A percentile compares a stretch with the other conserved stretches of the same genome.
Conservation (phyloP, 176 grass and related monocot species). For the Musa beccarii region DNA sequence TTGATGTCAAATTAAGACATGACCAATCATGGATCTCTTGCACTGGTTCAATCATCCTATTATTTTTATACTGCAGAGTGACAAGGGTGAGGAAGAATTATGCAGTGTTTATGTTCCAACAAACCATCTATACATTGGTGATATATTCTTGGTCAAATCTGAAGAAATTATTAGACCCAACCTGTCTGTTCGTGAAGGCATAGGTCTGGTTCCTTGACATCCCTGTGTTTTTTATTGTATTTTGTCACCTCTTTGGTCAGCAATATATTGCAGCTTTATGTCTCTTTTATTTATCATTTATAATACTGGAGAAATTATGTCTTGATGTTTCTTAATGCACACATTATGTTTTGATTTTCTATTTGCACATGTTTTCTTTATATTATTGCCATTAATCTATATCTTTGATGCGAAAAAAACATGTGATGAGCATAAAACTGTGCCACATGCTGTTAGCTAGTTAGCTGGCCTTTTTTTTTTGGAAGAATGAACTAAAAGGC, state of each 20-base stretch:
- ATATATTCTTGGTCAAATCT: constrained; percentile 93
- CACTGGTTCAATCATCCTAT: not conserved
- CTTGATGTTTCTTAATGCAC: too few relatives aligned
- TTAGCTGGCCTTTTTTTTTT: too few relatives aligned
- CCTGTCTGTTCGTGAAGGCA: constrained; percentile 91
- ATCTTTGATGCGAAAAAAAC: too few relatives aligned
- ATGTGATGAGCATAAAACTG: too few relatives aligned
- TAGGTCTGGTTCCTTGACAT: constrained; percentile 39
- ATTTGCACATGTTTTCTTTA: too few relatives aligned
- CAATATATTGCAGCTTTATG: not conserved
- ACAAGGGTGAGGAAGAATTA: constrained; percentile 90
- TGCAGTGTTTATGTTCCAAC: constrained; percentile 98
- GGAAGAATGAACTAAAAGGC: too few relatives aligned
- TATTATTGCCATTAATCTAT: too few relatives aligned
- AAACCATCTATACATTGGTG: constrained; percentile 99
- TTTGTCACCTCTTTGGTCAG: not conserved
- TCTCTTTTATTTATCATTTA: not conserved
- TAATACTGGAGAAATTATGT: too few relatives aligned
- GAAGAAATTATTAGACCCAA: constrained; percentile 93
- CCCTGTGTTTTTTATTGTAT: not conserved
- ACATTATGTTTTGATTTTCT: too few relatives aligned
- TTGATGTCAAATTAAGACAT: too few relatives aligned
- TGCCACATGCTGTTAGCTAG: too few relatives aligned
- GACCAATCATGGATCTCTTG: too few relatives aligned
- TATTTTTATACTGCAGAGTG: constrained; percentile 37